Evolutionary conservation across 345 rosid species (phyloP), one percentile per base, ranked within the genome.

Genomic region (Citropsis articulata): DNA sequence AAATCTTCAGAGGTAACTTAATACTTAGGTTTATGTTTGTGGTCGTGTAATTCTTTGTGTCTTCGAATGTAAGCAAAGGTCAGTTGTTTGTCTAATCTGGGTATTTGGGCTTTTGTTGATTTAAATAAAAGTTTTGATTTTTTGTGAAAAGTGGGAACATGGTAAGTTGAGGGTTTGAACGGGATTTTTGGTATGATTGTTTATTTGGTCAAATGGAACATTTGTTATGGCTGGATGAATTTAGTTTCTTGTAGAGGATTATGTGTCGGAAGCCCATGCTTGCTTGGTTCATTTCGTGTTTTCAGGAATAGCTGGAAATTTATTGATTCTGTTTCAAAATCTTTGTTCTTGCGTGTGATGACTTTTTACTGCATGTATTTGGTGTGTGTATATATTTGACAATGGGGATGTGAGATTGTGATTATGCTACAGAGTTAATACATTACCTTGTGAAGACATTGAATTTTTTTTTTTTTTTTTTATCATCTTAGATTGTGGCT

Each of bases 111-210:
- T 53, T 53, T 53, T 18, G 22, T 19, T 53, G 22, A 53, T 53
- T 18, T 16, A 53, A 53, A 71, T 80, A 38, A n/a, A 30, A 61
- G 40, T 69, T 45, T 72, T 16, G 22, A 27, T 66, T 71, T 4
- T 76, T 80, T 50, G 71, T 72, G 56, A 81, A 75, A 76, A 69
- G 22, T 6, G 25, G 61, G 71, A 67, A 83, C 85, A 71, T 81
- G 77, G 42, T 73, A 70, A 42, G 61, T 56, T 73, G 67, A 64
- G 68, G 61, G 35, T 62, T 75, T 33, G 28, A 55, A 66, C 62
- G 40, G 48, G 73, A 12, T 75, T 61, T 35, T 48, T 35, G 14
- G 21, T 63, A 64, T 64, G 71, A 75, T 75, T 21, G 59, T 22
- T 59, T 64, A 3, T 28, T 28, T 65, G 72, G 18, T 75, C 75